Evolutionary conservation across 768 basidiomycete species (phyloP).

Genomic region (Astraeus odoratus): DNA sequence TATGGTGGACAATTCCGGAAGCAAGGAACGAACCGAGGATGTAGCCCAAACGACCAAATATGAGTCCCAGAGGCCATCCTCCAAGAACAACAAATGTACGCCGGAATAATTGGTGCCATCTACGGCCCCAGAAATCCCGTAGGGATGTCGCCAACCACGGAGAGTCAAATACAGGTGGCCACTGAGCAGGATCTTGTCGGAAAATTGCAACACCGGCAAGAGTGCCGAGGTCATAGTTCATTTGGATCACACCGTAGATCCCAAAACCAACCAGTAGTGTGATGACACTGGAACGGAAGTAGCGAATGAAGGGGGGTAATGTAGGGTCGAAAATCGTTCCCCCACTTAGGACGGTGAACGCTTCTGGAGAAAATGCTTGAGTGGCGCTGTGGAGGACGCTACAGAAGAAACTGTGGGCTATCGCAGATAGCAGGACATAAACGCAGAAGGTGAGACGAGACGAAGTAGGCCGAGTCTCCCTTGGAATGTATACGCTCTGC

Average conservation of each 20-base stretch:
- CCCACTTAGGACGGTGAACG: constrained; percentile 13
- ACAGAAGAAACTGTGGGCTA: constrained; percentile 32
- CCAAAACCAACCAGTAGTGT: constrained; percentile 36
- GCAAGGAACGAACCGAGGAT: constrained; percentile 48
- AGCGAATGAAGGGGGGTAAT: constrained; percentile 16
- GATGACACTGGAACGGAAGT: constrained; percentile 34
- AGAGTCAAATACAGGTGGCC: constrained; percentile 49
- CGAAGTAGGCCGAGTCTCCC: constrained; percentile 32
- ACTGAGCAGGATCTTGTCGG: constrained; percentile 37
- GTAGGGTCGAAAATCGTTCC: constrained; percentile 25
- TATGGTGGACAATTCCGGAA: constrained; percentile 48
- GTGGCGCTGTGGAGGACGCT: constrained; percentile 40
- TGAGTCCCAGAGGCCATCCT: constrained; percentile 30
- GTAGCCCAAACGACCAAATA: constrained; percentile 39
- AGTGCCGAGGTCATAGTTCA: constrained; percentile 32
- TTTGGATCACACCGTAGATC: constrained; percentile 39
- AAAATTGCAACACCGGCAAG: constrained; percentile 40
- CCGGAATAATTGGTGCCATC: constrained; percentile 60
- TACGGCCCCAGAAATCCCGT: constrained; percentile 48
- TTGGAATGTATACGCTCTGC: constrained; percentile 16
- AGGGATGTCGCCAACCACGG: constrained; percentile 49
- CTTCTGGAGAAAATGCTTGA: constrained; percentile 26
- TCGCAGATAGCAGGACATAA: constrained; percentile 26
- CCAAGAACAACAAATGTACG: constrained; percentile 44
- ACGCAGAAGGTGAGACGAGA: constrained; percentile 29